A percentile compares a stretch with the other conserved stretches of the same genome.
These are phyloP conservation scores for Physocladia obscura DNA, from an alignment of 192 early-diverging fungal species.

Conservation along the genomic window DNA sequence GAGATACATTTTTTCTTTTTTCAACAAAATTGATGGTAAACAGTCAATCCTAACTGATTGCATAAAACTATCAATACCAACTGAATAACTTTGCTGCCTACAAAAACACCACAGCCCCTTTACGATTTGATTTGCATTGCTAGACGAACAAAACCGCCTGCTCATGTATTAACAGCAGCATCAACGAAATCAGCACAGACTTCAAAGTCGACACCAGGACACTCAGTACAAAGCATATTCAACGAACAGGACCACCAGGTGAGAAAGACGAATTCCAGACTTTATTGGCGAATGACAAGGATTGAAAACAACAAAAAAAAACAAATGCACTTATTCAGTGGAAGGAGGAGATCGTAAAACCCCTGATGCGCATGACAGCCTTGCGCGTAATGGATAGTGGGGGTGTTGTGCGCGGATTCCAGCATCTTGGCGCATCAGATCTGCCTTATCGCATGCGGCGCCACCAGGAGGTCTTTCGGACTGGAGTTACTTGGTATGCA, in stretches of 20 bases:
- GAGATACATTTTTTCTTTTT: not conserved
- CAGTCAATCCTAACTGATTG: not conserved
- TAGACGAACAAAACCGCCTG: slow-evolving; percentile 8
- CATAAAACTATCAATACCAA: not conserved
- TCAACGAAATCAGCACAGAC: no score
- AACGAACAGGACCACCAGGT: no score
- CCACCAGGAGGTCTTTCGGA: slow-evolving; percentile 68
- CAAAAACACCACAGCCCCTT: not conserved
- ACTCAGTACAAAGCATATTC: no score
- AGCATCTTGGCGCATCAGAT: slow-evolving; percentile 52
- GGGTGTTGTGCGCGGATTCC: slow-evolving; percentile 84
- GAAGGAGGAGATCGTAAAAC: slow-evolving; percentile 29
- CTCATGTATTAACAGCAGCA: not conserved
- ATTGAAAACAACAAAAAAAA: not conserved
- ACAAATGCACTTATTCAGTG: not conserved
- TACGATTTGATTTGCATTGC: slow-evolving; percentile 31
- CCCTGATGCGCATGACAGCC: slow-evolving; percentile 72
- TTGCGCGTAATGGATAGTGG: slow-evolving; percentile 75
- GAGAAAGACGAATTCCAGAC: no score
- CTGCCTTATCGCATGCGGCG: slow-evolving; percentile 86
- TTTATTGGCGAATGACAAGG: not conserved
- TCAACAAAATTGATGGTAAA: not conserved
- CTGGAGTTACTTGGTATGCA: slow-evolving; percentile 16
- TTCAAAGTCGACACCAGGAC: no score
- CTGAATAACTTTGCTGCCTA: not conserved